Conservation (phyloP, 2,329 filamentous ascomycete genomes). For the Clathrospora elynae region DNA sequence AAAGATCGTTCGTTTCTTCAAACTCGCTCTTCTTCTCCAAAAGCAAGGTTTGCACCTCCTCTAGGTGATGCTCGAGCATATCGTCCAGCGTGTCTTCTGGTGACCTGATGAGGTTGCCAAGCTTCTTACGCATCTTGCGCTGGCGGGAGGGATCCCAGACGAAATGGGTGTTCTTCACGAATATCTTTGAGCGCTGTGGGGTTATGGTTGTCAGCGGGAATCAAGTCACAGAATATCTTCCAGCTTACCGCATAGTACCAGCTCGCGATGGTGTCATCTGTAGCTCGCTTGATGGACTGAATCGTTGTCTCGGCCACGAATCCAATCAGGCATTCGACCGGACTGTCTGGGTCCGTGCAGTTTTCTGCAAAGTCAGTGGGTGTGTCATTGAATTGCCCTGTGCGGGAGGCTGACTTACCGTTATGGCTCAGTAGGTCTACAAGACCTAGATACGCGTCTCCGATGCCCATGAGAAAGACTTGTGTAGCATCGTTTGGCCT, state of each 20-base stretch:
- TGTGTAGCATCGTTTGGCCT: conserved; percentile 67
- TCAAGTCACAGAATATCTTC: background rate
- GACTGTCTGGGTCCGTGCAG: conserved; percentile 62
- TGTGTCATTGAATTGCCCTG: background rate
- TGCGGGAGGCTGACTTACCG: conserved; percentile 55
- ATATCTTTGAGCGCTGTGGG: conserved; percentile 77
- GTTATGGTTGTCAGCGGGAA: conserved; percentile 43
- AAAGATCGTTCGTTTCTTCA: conserved; percentile 30
- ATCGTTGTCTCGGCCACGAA: conserved; percentile 79
- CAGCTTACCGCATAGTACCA: conserved; percentile 76
- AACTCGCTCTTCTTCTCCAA: conserved; percentile 50
- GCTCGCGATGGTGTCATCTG: conserved; percentile 73
- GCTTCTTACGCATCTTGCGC: conserved; percentile 61
- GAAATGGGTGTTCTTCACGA: conserved; percentile 73
- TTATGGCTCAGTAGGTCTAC: conserved; percentile 79
- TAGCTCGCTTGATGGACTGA: conserved; percentile 68
- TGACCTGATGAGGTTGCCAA: conserved; percentile 59
- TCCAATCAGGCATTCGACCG: conserved; percentile 73
- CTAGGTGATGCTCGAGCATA: conserved; percentile 61
- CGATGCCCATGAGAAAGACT: conserved; percentile 85
- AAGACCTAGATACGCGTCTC: conserved; percentile 84
- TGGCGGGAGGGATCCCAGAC: conserved; percentile 71
- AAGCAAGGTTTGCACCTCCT: conserved; percentile 57
- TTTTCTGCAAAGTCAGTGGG: conserved; percentile 46
- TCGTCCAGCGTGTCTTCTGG: conserved; percentile 56